These are phyloP conservation scores for Cryphonectria parasitica DNA, from an alignment of 2,329 filamentous ascomycete species.

Conservation along the genomic window DNA sequence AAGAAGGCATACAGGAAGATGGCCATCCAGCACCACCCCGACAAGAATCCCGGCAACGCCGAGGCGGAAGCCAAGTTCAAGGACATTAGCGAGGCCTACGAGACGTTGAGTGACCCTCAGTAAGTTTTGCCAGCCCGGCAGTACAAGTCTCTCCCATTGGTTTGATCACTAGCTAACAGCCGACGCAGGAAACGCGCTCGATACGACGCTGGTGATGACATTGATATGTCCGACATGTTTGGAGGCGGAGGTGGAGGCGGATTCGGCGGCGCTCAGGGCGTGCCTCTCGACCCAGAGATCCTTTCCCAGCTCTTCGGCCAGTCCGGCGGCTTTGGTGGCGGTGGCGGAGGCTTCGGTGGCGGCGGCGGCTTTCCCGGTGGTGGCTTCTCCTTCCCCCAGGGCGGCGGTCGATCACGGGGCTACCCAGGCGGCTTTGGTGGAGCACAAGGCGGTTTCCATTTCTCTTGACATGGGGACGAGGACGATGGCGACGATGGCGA, in stretches of 20 bases:
- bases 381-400: slow-evolving; percentile 53
- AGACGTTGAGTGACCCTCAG: slow-evolving; percentile 92
- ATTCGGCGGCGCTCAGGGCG: slow-evolving; percentile 53
- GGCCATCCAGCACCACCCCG: slow-evolving; percentile 91
- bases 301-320: slow-evolving; percentile 85
- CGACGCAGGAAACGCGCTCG: slow-evolving; percentile 70
- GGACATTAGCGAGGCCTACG: slow-evolving; percentile 96
- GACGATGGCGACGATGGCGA: slow-evolving; percentile 38
- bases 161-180: not conserved
- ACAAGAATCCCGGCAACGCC: slow-evolving; percentile 92
- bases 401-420: slow-evolving; percentile 52
- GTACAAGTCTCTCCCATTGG: not conserved
- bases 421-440: slow-evolving; percentile 35
- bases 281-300: slow-evolving; percentile 74
- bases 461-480: slow-evolving; percentile 51
- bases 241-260: slow-evolving; percentile 65
- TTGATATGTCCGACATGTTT: slow-evolving; percentile 88
- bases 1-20: slow-evolving; percentile 97
- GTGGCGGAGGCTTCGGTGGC: slow-evolving; percentile 53
- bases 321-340: slow-evolving; percentile 58
- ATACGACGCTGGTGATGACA: slow-evolving; percentile 91
- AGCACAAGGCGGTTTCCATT: slow-evolving; percentile 41
- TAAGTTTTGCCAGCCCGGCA: slow-evolving; percentile 55
- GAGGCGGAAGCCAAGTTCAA: slow-evolving; percentile 92
- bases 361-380: slow-evolving; percentile 58